These are phyloP conservation scores for Acanthamoeba lenticulata DNA, from an alignment of 208 protist genomes.

Conservation along the genomic window DNA sequence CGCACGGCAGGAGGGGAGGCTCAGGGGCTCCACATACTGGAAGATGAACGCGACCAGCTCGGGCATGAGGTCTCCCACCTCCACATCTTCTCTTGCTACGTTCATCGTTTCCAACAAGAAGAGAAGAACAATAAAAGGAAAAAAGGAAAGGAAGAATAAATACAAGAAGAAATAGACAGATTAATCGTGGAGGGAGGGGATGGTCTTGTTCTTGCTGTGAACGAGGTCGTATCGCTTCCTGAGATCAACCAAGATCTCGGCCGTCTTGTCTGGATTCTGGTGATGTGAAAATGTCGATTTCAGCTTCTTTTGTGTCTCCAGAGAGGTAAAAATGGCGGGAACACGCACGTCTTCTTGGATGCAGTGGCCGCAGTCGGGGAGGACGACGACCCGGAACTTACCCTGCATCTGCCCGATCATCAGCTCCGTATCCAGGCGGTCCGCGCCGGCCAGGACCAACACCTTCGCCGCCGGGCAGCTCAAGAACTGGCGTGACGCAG, in stretches of 20 bases:
- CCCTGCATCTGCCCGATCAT: constrained; percentile 84
- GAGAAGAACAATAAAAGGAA: background rate
- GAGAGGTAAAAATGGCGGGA: background rate
- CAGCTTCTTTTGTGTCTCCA: background rate
- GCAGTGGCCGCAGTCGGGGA: constrained; percentile 76
- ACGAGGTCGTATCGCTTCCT: constrained; percentile 49
- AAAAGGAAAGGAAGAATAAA: background rate
- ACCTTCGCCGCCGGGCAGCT: constrained; percentile 36
- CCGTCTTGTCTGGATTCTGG: constrained; percentile 47
- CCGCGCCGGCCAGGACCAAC: constrained; percentile 78
- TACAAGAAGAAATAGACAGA: background rate
- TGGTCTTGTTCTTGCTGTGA: constrained; percentile 29
- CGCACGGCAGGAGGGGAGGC: too few relatives aligned
- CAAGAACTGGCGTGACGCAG: background rate
- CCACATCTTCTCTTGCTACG: too few relatives aligned
- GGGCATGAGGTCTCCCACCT: too few relatives aligned
- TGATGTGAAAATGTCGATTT: background rate
- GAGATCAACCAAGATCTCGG: background rate
- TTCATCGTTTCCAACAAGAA: background rate
- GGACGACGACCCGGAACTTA: constrained; percentile 76
- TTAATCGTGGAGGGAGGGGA: background rate
- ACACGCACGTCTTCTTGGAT: constrained; percentile 82
- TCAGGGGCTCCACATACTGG: too few relatives aligned
- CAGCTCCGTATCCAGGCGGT: constrained; percentile 79
- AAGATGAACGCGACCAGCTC: too few relatives aligned